A percentile compares a stretch with the other conserved stretches of the same genome.
Conservation (phyloP, 78 protist species). For the Dictyostelium purpureum region DNA sequence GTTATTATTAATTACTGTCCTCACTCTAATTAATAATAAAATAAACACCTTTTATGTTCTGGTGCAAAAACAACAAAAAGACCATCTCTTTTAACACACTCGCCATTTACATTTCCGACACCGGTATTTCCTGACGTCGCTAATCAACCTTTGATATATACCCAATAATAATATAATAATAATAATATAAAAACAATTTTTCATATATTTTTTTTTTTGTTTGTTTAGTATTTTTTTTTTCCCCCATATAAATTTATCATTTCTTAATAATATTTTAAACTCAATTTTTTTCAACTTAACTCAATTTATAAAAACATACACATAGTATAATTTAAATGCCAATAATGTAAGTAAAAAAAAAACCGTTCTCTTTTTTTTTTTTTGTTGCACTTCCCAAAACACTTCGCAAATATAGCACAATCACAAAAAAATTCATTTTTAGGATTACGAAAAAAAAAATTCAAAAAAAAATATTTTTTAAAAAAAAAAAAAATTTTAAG, state of each 20-base stretch:
- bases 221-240: too few species aligned
- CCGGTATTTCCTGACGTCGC: slow-evolving; percentile 73
- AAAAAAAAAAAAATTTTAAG: too few species aligned
- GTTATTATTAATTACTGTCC: too few species aligned
- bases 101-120: slow-evolving; percentile 60
- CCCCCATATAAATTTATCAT: too few species aligned
- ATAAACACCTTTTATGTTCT: slow-evolving; percentile 45
- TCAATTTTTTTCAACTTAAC: background rate
- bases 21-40: too few species aligned
- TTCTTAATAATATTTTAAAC: too few species aligned
- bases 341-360: background rate
- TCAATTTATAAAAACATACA: background rate
- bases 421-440: too few species aligned
- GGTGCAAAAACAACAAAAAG: slow-evolving; percentile 38
- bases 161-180: background rate
- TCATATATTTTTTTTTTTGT: background rate
- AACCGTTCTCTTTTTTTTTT: background rate
- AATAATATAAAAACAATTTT: too few species aligned
- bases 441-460: too few species aligned
- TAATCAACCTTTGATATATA: slow-evolving; percentile 11
- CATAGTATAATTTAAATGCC: background rate
- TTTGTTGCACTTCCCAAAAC: too few species aligned
- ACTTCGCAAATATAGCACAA: too few species aligned
- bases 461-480: too few species aligned
- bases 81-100: slow-evolving; percentile 63